These are phyloP conservation scores for Cytospora mali DNA, from an alignment of 2,329 filamentous ascomycete genomes.

Conservation along the genomic window DNA sequence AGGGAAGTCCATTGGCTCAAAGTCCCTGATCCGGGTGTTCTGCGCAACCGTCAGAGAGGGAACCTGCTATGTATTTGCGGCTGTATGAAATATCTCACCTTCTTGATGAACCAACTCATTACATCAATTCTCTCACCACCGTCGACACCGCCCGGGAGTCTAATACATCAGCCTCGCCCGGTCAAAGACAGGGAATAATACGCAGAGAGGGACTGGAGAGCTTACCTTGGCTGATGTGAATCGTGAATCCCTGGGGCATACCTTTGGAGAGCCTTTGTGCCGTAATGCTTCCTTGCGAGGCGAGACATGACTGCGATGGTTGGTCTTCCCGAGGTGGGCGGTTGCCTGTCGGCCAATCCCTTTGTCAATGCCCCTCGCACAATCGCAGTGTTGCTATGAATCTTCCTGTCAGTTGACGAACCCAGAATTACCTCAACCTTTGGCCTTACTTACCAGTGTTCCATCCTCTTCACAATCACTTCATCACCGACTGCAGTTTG, in stretches of 20 bases:
- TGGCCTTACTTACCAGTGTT: background rate
- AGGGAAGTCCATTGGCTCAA: background rate
- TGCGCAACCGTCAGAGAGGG: background rate
- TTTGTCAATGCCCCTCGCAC: background rate
- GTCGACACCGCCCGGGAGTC: background rate
- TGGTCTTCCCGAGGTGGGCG: background rate
- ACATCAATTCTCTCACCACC: background rate
- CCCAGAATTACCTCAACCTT: background rate
- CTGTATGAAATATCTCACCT: background rate
- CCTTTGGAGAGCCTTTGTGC: background rate
- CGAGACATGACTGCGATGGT: background rate
- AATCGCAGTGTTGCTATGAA: background rate
- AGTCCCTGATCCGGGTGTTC: constrained; percentile 1
- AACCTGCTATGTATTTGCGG: background rate
- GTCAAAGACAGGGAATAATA: background rate
- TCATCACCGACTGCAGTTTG: background rate
- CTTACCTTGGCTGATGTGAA: background rate
- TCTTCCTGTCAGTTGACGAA: background rate
- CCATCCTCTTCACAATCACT: background rate
- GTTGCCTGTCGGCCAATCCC: background rate
- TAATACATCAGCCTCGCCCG: background rate
- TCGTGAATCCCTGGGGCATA: background rate
- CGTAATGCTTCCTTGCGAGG: background rate
- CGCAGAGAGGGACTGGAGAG: background rate
- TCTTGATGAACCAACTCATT: background rate